These are phyloP conservation scores for Cordyceps farinosa DNA, from an alignment of 2,329 filamentous ascomycete genomes.

Conservation along the genomic window DNA sequence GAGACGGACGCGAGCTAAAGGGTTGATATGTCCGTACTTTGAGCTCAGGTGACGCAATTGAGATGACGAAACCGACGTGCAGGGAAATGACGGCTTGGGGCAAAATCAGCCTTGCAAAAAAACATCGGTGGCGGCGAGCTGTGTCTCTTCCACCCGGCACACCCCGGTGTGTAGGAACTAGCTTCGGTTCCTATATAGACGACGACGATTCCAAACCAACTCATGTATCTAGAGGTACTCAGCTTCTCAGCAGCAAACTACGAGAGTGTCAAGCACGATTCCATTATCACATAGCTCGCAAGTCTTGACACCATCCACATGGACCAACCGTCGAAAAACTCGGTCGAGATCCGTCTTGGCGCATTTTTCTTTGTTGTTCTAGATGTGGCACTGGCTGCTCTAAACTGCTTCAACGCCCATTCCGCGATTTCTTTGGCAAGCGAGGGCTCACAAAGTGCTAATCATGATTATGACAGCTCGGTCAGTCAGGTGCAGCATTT, in stretches of 20 bases:
- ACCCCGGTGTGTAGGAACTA: too few relatives aligned
- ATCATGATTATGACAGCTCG: background rate
- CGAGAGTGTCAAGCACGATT: background rate
- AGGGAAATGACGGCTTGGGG: too few relatives aligned
- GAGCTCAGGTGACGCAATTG: too few relatives aligned
- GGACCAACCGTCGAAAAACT: background rate
- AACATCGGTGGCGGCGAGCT: too few relatives aligned
- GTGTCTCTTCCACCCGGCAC: too few relatives aligned
- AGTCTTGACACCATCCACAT: background rate
- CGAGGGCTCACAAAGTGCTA: background rate
- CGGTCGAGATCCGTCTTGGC: background rate
- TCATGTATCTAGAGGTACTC: too few relatives aligned
- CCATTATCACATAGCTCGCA: background rate
- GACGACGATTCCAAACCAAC: too few relatives aligned
- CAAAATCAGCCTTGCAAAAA: too few relatives aligned
- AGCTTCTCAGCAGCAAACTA: background rate
- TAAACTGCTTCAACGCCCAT: background rate
- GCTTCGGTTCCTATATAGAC: too few relatives aligned
- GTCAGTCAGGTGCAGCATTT: background rate
- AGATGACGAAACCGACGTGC: too few relatives aligned
- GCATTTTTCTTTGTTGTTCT: background rate
- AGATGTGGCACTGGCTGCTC: background rate
- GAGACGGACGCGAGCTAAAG: too few relatives aligned
- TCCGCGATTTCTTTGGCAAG: background rate
- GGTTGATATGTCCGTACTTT: too few relatives aligned